Conservation (phyloP, 148 eudicot species). For the Diospyros lotus region DNA sequence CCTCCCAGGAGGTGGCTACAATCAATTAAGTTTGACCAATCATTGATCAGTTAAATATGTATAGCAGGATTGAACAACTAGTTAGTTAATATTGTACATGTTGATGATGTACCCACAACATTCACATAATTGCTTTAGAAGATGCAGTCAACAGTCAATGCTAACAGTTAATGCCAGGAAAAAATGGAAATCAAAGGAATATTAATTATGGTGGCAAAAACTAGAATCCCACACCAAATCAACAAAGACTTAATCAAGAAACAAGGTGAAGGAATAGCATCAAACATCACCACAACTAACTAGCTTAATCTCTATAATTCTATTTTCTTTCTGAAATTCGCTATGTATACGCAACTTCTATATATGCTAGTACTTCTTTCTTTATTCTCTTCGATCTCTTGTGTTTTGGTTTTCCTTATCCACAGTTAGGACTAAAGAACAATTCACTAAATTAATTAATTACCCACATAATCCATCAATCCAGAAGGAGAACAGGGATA, state of each 20-base stretch:
- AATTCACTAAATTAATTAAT: slow-evolving; percentile 12
- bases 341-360: not conserved
- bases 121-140: not conserved
- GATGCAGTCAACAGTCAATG: not conserved
- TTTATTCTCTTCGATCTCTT: not conserved
- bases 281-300: not conserved
- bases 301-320: too few relatives aligned
- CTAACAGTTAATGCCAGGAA: not conserved
- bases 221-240: not conserved
- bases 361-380: not conserved
- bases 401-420: not conserved
- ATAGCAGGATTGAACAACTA: too few relatives aligned
- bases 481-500: slow-evolving; percentile 42
- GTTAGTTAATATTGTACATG: too few relatives aligned
- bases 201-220: not conserved
- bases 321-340: not conserved
- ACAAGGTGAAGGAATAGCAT: not conserved
- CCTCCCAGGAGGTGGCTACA: not conserved
- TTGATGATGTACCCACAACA: too few relatives aligned
- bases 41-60: too few relatives aligned
- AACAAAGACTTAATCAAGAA: not conserved
- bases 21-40: not conserved
- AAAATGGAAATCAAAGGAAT: not conserved
- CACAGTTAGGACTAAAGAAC: not conserved
- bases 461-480: slow-evolving; percentile 32